phyloP scores from a whole-genome alignment of 1,284 basidiomycete genomes.

The Grifola frondosa region DNA sequence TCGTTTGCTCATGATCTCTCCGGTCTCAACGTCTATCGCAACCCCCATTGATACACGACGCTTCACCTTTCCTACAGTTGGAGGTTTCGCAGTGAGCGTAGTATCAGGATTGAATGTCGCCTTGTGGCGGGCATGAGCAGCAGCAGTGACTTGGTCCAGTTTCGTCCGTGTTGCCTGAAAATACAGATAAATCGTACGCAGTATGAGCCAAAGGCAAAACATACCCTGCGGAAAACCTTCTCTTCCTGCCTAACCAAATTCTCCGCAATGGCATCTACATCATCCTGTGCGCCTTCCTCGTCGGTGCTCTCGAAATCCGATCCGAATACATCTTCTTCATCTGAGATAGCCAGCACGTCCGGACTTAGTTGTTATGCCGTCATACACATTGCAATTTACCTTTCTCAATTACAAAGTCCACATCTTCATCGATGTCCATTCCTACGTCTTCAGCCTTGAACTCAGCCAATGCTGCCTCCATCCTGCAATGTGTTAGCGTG shows the following conservation, averaged over 20 bases:
- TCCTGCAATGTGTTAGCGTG: constrained; percentile 39
- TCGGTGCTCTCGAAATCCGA: constrained; percentile 84
- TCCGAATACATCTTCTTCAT: constrained; percentile 76
- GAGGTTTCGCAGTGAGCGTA: constrained; percentile 26
- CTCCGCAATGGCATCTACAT: constrained; percentile 52
- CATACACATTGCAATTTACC: constrained; percentile 35
- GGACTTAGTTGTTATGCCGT: not conserved
- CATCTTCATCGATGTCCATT: constrained; percentile 67
- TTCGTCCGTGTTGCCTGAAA: constrained; percentile 52
- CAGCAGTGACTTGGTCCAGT: constrained; percentile 59
- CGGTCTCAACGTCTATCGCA: constrained; percentile 56
- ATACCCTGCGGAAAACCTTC: constrained; percentile 53
- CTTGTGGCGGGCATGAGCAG: constrained; percentile 61
- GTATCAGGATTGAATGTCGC: constrained; percentile 67
- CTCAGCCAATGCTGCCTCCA: constrained; percentile 74
- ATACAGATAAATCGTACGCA: constrained; percentile 5
- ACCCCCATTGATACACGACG: constrained; percentile 55
- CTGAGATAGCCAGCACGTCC: constrained; percentile 35
- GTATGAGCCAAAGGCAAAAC: constrained; percentile 5
- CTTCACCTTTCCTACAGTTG: constrained; percentile 38
- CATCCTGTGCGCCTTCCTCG: constrained; percentile 60
- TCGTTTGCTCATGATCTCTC: constrained; percentile 53
- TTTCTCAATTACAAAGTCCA: constrained; percentile 64
- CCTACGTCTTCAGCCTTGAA: constrained; percentile 56
- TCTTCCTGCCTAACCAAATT: constrained; percentile 61